phyloP scores from a whole-genome alignment of 129 eudicot genomes.

The Rutidosis leptorrhynchoides region DNA sequence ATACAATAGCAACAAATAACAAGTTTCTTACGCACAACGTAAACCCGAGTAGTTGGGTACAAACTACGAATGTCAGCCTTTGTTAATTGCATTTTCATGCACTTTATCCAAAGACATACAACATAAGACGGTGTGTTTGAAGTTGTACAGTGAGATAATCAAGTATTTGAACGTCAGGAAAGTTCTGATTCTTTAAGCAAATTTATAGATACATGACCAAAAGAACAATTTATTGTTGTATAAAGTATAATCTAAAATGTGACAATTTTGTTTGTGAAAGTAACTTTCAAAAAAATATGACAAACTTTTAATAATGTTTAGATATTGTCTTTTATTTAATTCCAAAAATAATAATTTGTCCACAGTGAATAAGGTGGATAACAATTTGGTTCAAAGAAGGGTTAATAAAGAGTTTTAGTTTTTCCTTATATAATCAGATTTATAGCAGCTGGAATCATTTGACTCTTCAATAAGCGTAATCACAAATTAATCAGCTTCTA shows the following conservation, averaged over 20 bases:
- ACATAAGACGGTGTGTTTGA: slow-evolving; percentile 3
- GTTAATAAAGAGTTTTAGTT: neutral
- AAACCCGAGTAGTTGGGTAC: too few species aligned
- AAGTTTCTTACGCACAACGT: too few species aligned
- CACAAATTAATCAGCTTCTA: neutral
- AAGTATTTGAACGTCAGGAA: slow-evolving; percentile 11
- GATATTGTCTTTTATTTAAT: neutral
- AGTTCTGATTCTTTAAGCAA: slow-evolving; percentile 1
- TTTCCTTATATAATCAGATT: neutral
- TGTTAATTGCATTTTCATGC: neutral
- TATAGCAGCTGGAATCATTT: neutral
- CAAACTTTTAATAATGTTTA: neutral
- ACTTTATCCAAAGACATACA: neutral
- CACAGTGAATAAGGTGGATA: neutral
- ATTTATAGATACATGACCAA: slow-evolving; percentile 5
- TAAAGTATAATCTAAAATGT: neutral
- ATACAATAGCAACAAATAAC: too few species aligned
- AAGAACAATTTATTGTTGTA: neutral
- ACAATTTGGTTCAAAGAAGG: neutral
- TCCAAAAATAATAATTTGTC: neutral
- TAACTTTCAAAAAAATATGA: too few species aligned
- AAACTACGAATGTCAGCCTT: too few species aligned
- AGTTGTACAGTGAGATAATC: neutral
- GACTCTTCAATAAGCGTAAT: neutral
- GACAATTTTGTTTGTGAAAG: neutral